phyloP scores from a whole-genome alignment of 169 alveolate genomes.

The Perkinsus olseni region DNA sequence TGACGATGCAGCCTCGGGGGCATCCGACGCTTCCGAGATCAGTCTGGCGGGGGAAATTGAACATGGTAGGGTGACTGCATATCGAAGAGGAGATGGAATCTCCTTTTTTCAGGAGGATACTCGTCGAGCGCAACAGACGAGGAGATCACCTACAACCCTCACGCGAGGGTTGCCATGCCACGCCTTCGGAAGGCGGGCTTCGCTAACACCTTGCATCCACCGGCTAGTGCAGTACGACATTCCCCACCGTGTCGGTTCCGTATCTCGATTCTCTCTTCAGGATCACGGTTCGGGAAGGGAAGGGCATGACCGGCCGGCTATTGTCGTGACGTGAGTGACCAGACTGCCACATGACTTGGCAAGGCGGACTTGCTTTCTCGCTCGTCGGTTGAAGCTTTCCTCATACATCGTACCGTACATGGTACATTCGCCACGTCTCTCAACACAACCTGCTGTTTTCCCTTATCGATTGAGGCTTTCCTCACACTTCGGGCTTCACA shows the following conservation, averaged over 20 bases:
- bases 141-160: not conserved
- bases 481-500: too few species aligned
- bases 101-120: not conserved
- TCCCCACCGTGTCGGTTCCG: not conserved
- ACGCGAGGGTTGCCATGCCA: not conserved
- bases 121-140: not conserved
- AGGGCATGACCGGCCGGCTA: not conserved
- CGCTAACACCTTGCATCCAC: not conserved
- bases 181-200: not conserved
- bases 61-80: not conserved
- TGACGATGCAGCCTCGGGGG: not conserved
- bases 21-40: not conserved
- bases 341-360: too few species aligned
- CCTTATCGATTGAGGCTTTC: too few species aligned
- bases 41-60: not conserved
- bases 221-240: not conserved
- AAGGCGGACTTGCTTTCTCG: too few species aligned
- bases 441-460: too few species aligned
- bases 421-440: too few species aligned
- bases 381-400: too few species aligned
- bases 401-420: too few species aligned
- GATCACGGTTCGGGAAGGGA: not conserved
- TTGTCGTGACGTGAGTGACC: too few species aligned
- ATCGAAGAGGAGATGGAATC: not conserved
- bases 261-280: not conserved